phyloP scores from a whole-genome alignment of 495 filamentous ascomycete genomes.

The Penicillium odoratum region DNA sequence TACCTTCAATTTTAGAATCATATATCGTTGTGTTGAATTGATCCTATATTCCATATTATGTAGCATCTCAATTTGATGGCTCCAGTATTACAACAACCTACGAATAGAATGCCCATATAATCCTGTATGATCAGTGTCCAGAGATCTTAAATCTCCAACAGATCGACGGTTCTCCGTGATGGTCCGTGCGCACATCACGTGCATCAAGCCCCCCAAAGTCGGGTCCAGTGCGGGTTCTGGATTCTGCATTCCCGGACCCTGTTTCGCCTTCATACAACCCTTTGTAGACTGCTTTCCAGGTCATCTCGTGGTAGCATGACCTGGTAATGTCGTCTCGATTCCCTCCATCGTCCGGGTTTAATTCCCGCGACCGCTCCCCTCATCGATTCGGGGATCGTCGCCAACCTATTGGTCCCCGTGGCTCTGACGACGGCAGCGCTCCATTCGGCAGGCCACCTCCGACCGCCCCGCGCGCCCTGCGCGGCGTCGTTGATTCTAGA shows the following conservation, averaged over 20 bases:
- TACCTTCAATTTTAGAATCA: background rate
- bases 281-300: conserved; percentile 9
- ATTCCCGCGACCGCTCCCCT: conserved; percentile 50
- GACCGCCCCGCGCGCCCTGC: conserved; percentile 69
- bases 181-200: conserved; percentile 6
- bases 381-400: conserved; percentile 49
- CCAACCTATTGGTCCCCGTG: conserved; percentile 40
- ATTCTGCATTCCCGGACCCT: conserved; percentile 8
- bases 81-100: no score
- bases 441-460: conserved; percentile 59
- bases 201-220: background rate
- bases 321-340: conserved; percentile 52
- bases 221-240: conserved; percentile 6
- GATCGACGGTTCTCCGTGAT: background rate
- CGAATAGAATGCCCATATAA: no score
- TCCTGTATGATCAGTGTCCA: no score
- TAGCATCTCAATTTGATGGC: no score
- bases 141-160: background rate
- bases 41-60: no score
- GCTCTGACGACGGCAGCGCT: conserved; percentile 39
- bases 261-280: conserved; percentile 2
- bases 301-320: conserved; percentile 42
- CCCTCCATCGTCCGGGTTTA: conserved; percentile 48
- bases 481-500: conserved; percentile 64
- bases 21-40: background rate